Percentiles rank a stretch among this genome's conserved stretches.
These are phyloP conservation scores for Cryptococcus wingfieldii DNA, from an alignment of 1,284 basidiomycete species.

Conservation along the genomic window DNA sequence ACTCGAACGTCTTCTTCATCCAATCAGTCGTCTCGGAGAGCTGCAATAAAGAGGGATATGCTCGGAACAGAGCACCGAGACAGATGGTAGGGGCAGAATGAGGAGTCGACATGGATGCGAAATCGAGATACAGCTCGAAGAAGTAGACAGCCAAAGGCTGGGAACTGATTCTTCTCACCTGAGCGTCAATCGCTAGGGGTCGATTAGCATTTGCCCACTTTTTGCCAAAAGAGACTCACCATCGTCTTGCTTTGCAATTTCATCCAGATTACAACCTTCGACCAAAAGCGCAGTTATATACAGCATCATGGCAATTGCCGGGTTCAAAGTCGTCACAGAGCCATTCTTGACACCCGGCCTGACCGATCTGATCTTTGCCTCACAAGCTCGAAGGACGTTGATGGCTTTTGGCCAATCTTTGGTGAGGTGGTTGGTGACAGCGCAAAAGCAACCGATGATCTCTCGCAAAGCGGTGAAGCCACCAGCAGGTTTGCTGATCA, in stretches of 20 bases:
- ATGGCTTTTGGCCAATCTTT: constrained; percentile 74
- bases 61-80: constrained; percentile 89
- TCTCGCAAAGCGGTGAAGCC: constrained; percentile 78
- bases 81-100: constrained; percentile 56
- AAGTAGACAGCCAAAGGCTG: constrained; percentile 71
- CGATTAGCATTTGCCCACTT: neutral
- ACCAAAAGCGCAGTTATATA: constrained; percentile 78
- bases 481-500: constrained; percentile 74
- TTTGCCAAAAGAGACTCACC: constrained; percentile 32
- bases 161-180: constrained; percentile 13
- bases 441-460: constrained; percentile 84
- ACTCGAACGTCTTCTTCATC: constrained; percentile 80
- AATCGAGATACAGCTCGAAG: constrained; percentile 62
- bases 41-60: constrained; percentile 84
- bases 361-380: constrained; percentile 44
- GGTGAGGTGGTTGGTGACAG: constrained; percentile 76
- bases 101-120: constrained; percentile 30
- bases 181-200: constrained; percentile 9
- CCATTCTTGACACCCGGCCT: constrained; percentile 10
- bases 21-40: constrained; percentile 68
- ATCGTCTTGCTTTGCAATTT: constrained; percentile 58
- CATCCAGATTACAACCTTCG: constrained; percentile 84
- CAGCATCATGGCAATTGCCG: constrained; percentile 56
- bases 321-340: constrained; percentile 2
- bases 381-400: constrained; percentile 74